Conservation (phyloP, 371 early-diverging fungal genomes). For the Mucor mucedo region DNA sequence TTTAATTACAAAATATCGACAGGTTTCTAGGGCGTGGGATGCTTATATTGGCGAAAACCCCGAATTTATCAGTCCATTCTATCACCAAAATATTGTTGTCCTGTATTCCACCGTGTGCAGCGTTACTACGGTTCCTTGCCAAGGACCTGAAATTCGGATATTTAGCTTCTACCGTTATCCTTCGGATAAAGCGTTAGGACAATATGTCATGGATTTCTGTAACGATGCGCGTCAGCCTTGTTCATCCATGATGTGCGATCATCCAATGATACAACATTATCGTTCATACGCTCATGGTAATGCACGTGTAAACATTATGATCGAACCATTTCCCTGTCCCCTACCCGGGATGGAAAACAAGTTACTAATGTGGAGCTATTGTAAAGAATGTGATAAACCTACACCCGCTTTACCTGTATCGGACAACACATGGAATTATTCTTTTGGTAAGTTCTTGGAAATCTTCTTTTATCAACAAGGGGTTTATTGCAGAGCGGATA, state of each 20-base stretch:
- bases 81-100: conserved; percentile 77
- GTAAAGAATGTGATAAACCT: conserved; percentile 71
- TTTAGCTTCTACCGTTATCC: conserved; percentile 83
- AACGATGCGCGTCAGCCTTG: conserved; percentile 73
- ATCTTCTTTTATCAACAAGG: conserved; percentile 80
- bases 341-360: conserved; percentile 74
- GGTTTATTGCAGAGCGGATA: conserved; percentile 71
- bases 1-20: conserved; percentile 54
- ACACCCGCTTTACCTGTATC: conserved; percentile 86
- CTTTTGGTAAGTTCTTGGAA: conserved; percentile 97
- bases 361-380: conserved; percentile 92
- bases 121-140: conserved; percentile 74
- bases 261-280: conserved; percentile 79
- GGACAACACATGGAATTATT: conserved; percentile 90
- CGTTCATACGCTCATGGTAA: conserved; percentile 88
- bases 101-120: conserved; percentile 76
- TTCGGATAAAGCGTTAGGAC: conserved; percentile 88
- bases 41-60: conserved; percentile 63
- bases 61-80: conserved; percentile 68
- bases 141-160: conserved; percentile 75
- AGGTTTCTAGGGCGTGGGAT: conserved; percentile 61
- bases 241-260: conserved; percentile 72
- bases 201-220: conserved; percentile 86
- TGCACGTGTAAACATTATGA: conserved; percentile 79
- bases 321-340: conserved; percentile 73